Base-by-base conservation (phyloP, 1,139 yeast species). In the Saccharomyces hybrid region DNA sequence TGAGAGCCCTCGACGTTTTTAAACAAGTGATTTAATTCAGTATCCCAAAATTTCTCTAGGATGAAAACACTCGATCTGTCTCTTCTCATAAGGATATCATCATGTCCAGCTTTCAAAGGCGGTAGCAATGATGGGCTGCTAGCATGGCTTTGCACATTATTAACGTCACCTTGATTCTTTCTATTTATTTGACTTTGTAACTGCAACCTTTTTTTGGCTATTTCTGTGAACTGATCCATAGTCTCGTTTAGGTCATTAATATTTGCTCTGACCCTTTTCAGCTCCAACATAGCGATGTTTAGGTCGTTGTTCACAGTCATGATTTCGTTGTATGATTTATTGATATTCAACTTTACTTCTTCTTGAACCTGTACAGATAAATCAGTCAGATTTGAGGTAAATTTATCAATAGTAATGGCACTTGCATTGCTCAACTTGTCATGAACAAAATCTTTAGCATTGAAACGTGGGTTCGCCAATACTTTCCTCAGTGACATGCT, bases 1-100 rank as follows among this genome's bases (percentile, higher is more conserved):
- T 89, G 91, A 0, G 96, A 91, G 5, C 97, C 96, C 60, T 91
- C 97, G 9, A 91, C 96, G 59, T 86, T 88, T 62, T 84, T 83
- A 70, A 86, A 90, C 49, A 91, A 72, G 6, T 83, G 79, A 54
- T 80, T 82, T 64, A 91, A 75, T 64, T 88, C 91, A 52, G 76
- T 78, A 28, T 84, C 87, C 97, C 96, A 88, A 77, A 86, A 79
- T 64, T 81, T 84, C 67, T 87, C 95, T 58, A 88, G 75, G 51
- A 88, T 82, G 56, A 86, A 64, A 52, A 90, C 82, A 53, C 91
- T 84, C 52, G 87, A 81, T 50, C 95, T 72, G 65, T 86, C 90
- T 56, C 78, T 74, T 50, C 69, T 66, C 56, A 63, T 68, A 13
- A 57, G 58, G 5, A 49, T 31, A 0, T 20, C 46, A 30, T 48